Percentiles rank a stretch among this genome's conserved stretches.
Evolutionary conservation across 2,329 filamentous ascomycete genomes (phyloP).

Genomic region (Pestalotiopsis sp.): DNA sequence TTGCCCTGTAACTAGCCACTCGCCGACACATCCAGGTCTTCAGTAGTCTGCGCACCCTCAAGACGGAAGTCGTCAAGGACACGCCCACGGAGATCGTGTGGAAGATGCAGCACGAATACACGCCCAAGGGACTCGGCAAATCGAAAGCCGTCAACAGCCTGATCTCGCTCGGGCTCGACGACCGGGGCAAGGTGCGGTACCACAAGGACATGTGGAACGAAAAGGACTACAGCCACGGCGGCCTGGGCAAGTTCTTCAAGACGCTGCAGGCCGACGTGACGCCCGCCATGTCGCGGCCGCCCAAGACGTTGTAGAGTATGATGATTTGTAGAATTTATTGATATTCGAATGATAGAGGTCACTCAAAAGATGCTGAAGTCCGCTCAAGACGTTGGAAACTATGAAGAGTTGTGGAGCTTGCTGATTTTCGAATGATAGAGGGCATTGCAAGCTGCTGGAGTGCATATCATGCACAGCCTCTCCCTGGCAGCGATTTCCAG

Average conservation of each 20-base stretch:
- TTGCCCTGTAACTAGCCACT: background rate
- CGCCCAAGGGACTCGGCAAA: conserved; percentile 37
- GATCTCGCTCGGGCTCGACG: conserved; percentile 40
- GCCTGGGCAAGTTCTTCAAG: conserved; percentile 32
- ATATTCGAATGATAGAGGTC: too few relatives aligned
- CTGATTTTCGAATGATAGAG: too few relatives aligned
- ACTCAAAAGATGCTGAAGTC: too few relatives aligned
- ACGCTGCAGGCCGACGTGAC: conserved; percentile 1
- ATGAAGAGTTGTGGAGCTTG: too few relatives aligned
- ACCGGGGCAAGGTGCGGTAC: conserved; percentile 42
- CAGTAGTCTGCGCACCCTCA: conserved; percentile 39
- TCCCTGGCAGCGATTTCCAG: too few relatives aligned
- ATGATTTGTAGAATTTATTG: background rate
- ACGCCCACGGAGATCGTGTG: conserved; percentile 44
- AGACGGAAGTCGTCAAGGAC: conserved; percentile 35
- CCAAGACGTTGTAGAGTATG: background rate
- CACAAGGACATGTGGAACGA: conserved; percentile 54
- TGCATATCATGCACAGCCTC: too few relatives aligned
- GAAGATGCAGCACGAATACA: conserved; percentile 51
- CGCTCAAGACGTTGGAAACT: too few relatives aligned
- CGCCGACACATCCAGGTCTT: conserved; percentile 31
- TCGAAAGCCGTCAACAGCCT: conserved; percentile 42
- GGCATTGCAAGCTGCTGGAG: too few relatives aligned
- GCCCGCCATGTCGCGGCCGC: background rate
- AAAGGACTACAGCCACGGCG: conserved; percentile 49